Percentiles rank a stretch among this genome's conserved stretches.
phyloP scores from a whole-genome alignment of 768 basidiomycete species.

The Floccularia luteovirens region DNA sequence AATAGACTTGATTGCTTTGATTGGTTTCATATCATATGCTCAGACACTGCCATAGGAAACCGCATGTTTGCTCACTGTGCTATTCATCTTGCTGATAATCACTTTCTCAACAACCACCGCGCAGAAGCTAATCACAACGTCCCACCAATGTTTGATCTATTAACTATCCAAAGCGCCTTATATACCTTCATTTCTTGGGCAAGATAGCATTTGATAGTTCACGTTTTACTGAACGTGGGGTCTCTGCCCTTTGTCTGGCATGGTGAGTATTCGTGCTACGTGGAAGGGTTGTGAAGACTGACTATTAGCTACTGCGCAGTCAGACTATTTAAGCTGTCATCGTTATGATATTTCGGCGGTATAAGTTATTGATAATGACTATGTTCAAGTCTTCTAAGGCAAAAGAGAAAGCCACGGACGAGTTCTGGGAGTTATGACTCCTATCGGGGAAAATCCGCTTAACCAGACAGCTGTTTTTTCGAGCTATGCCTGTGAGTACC shows the following conservation, averaged over 20 bases:
- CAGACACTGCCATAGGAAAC: too few species aligned
- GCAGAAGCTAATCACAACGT: too few species aligned
- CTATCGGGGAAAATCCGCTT: slow-evolving; percentile 53
- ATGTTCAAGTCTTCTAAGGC: slow-evolving; percentile 27
- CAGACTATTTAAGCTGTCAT: slow-evolving; percentile 44
- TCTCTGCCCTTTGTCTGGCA: slow-evolving; percentile 68
- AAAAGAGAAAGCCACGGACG: slow-evolving; percentile 21
- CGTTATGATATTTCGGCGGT: slow-evolving; percentile 23
- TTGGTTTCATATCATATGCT: too few species aligned
- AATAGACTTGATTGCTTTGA: too few species aligned
- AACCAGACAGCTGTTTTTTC: slow-evolving; percentile 29
- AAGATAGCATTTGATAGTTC: too few species aligned
- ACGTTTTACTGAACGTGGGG: slow-evolving; percentile 52
- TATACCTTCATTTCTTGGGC: too few species aligned
- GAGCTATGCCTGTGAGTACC: slow-evolving; percentile 50
- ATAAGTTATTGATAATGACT: slow-evolving; percentile 24
- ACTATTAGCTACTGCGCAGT: slow-evolving; percentile 23
- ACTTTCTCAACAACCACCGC: too few species aligned
- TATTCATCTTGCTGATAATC: too few species aligned
- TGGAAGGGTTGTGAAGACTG: neutral
- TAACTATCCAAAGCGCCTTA: too few species aligned
- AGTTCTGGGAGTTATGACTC: slow-evolving; percentile 37
- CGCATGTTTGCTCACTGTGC: too few species aligned
- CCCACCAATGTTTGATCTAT: too few species aligned
- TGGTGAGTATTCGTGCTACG: slow-evolving; percentile 31